These are phyloP conservation scores for Epichloe typhina DNA, from an alignment of 2,329 filamentous ascomycete genomes.

Conservation along the genomic window DNA sequence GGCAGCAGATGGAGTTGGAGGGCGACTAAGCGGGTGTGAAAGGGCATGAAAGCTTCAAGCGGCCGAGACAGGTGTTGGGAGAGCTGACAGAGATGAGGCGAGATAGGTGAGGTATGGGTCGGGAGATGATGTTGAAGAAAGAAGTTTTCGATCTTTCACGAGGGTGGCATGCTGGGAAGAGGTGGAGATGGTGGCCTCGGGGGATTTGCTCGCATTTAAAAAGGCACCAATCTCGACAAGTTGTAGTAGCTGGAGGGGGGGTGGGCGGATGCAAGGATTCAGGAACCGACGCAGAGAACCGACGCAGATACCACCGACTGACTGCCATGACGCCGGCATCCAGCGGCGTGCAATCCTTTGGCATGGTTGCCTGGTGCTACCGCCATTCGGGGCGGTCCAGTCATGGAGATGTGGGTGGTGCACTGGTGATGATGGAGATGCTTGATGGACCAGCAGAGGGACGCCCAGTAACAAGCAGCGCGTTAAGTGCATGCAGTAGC, in stretches of 20 bases:
- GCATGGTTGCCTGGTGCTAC: slow-evolving; percentile 20
- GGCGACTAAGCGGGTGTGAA: background rate
- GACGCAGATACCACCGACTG: background rate
- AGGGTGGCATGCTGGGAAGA: background rate
- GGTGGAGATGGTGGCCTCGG: background rate
- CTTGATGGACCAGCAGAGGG: background rate
- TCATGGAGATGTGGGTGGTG: background rate
- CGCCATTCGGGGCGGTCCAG: slow-evolving; percentile 5
- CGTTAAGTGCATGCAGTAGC: slow-evolving; percentile 9
- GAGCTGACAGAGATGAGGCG: background rate
- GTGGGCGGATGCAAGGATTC: slow-evolving; percentile 4
- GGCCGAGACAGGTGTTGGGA: background rate
- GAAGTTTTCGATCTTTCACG: background rate
- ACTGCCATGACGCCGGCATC: background rate
- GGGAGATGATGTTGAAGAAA: background rate
- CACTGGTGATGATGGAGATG: background rate
- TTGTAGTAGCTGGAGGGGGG: background rate
- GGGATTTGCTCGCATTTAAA: slow-evolving; percentile 5
- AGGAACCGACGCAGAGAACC: slow-evolving; percentile 8
- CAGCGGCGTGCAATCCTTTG: background rate
- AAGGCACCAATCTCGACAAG: slow-evolving; percentile 4
- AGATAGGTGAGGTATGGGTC: background rate
- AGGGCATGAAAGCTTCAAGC: background rate
- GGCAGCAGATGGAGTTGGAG: background rate
- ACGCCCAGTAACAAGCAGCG: slow-evolving; percentile 1